phyloP scores from a whole-genome alignment of 345 rosid species.

The Euphorbia lathyris region DNA sequence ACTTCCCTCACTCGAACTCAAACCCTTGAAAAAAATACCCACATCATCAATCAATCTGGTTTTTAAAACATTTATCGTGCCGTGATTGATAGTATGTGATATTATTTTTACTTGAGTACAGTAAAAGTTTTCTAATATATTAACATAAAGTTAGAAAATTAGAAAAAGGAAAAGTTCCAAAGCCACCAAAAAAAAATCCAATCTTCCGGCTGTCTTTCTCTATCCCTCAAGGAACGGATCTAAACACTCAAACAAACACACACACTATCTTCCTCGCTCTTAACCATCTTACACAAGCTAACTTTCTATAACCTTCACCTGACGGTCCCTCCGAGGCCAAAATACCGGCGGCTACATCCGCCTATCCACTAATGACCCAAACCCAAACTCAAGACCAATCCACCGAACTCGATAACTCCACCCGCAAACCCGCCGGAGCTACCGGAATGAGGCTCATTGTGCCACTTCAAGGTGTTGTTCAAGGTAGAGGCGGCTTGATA shows the following conservation, averaged over 20 bases:
- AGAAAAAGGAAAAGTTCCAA: neutral
- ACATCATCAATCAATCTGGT: too few relatives aligned
- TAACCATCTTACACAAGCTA: neutral
- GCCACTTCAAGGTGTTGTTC: constrained; percentile 75
- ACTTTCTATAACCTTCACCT: neutral
- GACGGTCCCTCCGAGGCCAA: neutral
- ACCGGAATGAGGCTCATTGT: constrained; percentile 73
- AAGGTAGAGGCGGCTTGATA: constrained; percentile 79
- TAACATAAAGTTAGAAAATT: neutral
- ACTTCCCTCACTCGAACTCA: too few relatives aligned
- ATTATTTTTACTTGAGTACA: too few relatives aligned
- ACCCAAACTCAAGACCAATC: constrained; percentile 11
- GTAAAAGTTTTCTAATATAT: too few relatives aligned
- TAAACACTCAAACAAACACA: neutral
- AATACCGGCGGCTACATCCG: constrained; percentile 11
- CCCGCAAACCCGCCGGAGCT: constrained; percentile 22
- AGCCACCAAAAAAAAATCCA: too few relatives aligned
- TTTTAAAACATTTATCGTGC: too few relatives aligned
- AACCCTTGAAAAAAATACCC: too few relatives aligned
- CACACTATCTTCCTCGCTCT: neutral
- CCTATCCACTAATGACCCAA: constrained; percentile 27
- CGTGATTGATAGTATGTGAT: too few relatives aligned
- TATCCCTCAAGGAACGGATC: neutral
- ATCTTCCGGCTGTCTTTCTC: neutral
- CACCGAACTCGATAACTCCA: constrained; percentile 2